Base-by-base conservation (phyloP, 2,329 filamentous ascomycete genomes). In the Colletotrichum sp. region DNA sequence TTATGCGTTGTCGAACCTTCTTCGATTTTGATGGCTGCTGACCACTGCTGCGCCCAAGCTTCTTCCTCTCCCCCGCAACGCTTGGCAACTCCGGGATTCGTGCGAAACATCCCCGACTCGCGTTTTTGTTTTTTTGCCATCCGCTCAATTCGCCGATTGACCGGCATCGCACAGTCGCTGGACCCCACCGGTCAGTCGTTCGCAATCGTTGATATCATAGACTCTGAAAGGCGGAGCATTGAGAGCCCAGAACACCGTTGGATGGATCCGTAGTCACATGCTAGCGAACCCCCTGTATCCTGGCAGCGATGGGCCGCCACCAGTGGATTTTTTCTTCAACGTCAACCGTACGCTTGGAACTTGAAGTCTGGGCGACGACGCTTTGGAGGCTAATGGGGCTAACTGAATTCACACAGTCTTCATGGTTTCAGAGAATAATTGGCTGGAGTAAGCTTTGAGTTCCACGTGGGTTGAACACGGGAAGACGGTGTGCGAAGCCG, bases 21-120 rank as follows among this genome's bases (percentile, higher is more conserved):
- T 61, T 28, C 65, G 30, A 21, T 21, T 36, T 36, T 66, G 60
- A 48, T 34, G 32, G 58, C 43, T 57, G 32, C 32, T 43, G 32
- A 28, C 67, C 34, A 38, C 48, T 61, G 28, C 48, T 21, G 57
- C 57, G 13, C 67, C 67, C 26, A 24, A 71, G 32, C 67, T 71
- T 57, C 61, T 32, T 32, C 16, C 28, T 15, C 18, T 64, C 60
- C 67, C 67, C 58, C 67, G 28, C 52, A 30, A 52, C 12, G 36
- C 61, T 67, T 67, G 68, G 61, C 72, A 72, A 75, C 34, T 63
- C 73, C 69, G 69, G 63, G 57, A 63, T 73, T 75, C 73, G 69
- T 72, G 73, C 73, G 73, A 73, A 75, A 75, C 73, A 75, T 75
- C 73, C 36, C 73, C 73, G 64, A 72, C 70, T 71, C 69, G 26